These are phyloP conservation scores for Zymoseptoria pseudotritici DNA, from an alignment of 2,329 filamentous ascomycete species.

Conservation along the genomic window DNA sequence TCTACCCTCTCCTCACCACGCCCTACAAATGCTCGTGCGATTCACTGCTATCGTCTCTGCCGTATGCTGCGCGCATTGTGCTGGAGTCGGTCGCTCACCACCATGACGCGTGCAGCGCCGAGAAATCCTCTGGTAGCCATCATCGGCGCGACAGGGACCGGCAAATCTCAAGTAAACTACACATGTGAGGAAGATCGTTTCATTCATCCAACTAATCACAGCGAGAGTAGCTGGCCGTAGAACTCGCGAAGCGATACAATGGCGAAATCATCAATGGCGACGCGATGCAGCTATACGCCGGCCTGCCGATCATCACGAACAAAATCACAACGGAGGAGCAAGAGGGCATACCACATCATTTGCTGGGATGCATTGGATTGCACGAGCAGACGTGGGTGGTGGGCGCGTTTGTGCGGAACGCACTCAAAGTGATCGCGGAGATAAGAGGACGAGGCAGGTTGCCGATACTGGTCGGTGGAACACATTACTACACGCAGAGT, in stretches of 20 bases:
- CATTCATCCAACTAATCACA: conserved; percentile 30
- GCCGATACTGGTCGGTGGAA: conserved; percentile 87
- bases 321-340: conserved; percentile 72
- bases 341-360: conserved; percentile 75
- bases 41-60: not conserved
- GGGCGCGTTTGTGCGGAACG: conserved; percentile 65
- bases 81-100: conserved; percentile 5
- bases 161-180: conserved; percentile 71
- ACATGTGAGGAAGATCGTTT: not conserved
- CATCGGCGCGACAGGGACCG: conserved; percentile 84
- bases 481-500: conserved; percentile 89
- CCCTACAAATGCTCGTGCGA: not conserved
- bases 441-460: conserved; percentile 71
- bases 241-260: conserved; percentile 72
- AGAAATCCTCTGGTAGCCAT: conserved; percentile 63
- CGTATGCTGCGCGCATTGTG: conserved; percentile 5
- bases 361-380: conserved; percentile 70
- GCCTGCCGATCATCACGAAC: conserved; percentile 90
- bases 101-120: conserved; percentile 19
- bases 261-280: conserved; percentile 96
- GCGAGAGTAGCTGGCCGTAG: conserved; percentile 67
- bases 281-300: conserved; percentile 94
- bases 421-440: conserved; percentile 61
- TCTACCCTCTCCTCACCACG: not conserved
- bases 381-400: conserved; percentile 79